These are phyloP conservation scores for Helianthus annuus DNA, from an alignment of 129 eudicot species.

Conservation along the genomic window HanXRQr2.0-SUNRISE NC_035441.2:189291519-189292018, in stretches of 20 bases:
- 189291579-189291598: background rate
- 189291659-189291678: slow-evolving; percentile 1
- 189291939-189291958: background rate
- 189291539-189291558: slow-evolving; percentile 1
- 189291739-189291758: slow-evolving; percentile 89
- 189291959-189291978: background rate
- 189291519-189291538: background rate
- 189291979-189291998: background rate
- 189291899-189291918: background rate
- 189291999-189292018: background rate
- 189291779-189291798: slow-evolving; percentile 14
- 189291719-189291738: slow-evolving; percentile 80
- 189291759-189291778: slow-evolving; percentile 92
- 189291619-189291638: background rate
- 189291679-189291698: slow-evolving; percentile 95
- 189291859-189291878: background rate
- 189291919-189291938: background rate
- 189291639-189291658: background rate
- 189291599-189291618: background rate
- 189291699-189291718: slow-evolving; percentile 91
- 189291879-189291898: background rate
- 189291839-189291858: background rate
- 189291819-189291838: background rate
- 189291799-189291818: background rate
- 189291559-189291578: background rate